A percentile compares a stretch with the other conserved stretches of the same genome.
Evolutionary conservation across 2,329 filamentous ascomycete species (phyloP).

Genomic region (Sarocladium oryzae): DNA sequence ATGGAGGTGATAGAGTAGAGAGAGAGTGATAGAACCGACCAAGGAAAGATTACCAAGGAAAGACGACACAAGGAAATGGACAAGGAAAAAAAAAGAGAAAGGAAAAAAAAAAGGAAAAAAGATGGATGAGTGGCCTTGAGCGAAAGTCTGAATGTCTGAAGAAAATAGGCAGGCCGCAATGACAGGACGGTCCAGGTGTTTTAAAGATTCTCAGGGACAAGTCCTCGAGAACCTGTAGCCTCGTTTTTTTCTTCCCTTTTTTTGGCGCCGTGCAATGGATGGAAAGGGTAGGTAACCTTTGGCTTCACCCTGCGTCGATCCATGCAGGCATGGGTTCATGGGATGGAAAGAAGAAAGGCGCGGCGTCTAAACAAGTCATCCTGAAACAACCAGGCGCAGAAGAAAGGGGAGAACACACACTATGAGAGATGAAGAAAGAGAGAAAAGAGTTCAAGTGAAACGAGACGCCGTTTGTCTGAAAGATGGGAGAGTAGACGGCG

Average conservation of each 20-base stretch:
- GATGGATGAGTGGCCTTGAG: conserved; percentile 14
- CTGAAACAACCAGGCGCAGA: no score
- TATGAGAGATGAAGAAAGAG: no score
- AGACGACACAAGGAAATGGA: conserved; percentile 15
- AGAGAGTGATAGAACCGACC: background rate
- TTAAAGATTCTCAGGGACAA: conserved; percentile 17
- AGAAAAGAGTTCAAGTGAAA: no score
- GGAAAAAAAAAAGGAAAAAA: conserved; percentile 22
- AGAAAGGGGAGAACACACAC: no score
- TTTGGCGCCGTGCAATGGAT: conserved; percentile 13
- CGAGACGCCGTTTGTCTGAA: no score
- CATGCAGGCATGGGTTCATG: background rate
- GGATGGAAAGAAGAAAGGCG: no score
- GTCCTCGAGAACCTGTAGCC: conserved; percentile 18
- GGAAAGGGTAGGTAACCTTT: conserved; percentile 14
- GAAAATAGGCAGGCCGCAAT: conserved; percentile 13
- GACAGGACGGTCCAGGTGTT: conserved; percentile 14
- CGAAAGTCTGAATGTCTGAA: conserved; percentile 15
- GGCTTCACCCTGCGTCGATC: no score
- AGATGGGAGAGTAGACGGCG: no score
- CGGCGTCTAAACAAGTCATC: no score
- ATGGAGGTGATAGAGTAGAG: no score
- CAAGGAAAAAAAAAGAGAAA: conserved; percentile 21
- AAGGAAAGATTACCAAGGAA: conserved; percentile 1
- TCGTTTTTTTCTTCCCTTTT: no score